Conservation (phyloP, 2,329 filamentous ascomycete genomes). For the Aspergillus japonicus region DNA sequence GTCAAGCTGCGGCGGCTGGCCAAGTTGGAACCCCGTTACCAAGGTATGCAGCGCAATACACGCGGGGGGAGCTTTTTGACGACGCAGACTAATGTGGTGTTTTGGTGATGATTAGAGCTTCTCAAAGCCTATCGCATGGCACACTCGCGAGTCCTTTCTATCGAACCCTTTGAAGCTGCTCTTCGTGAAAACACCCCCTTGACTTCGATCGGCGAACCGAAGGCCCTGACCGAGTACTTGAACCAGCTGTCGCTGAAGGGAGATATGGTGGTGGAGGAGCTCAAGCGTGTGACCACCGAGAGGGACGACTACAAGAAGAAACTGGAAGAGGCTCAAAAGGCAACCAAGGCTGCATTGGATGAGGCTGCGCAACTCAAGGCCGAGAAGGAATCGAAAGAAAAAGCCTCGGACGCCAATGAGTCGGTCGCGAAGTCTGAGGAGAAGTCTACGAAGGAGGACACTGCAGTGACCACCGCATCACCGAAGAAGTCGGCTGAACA, state of each 20-base stretch:
- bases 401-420: slow-evolving; percentile 6
- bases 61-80: not conserved
- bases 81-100: not conserved
- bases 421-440: slow-evolving; percentile 10
- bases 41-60: slow-evolving; percentile 54
- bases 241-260: slow-evolving; percentile 81
- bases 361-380: slow-evolving; percentile 59
- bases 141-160: slow-evolving; percentile 78
- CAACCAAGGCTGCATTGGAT: slow-evolving; percentile 60
- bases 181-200: slow-evolving; percentile 90
- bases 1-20: slow-evolving; percentile 81
- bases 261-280: slow-evolving; percentile 90
- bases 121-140: slow-evolving; percentile 89
- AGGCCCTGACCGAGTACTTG: slow-evolving; percentile 83
- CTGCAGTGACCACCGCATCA: slow-evolving; percentile 34
- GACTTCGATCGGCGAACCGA: slow-evolving; percentile 81
- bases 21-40: slow-evolving; percentile 82
- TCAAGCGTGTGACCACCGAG: slow-evolving; percentile 81
- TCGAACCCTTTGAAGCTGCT: slow-evolving; percentile 89
- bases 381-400: slow-evolving; percentile 22
- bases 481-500: slow-evolving; percentile 19
- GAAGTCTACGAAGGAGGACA: slow-evolving; percentile 12
- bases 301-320: slow-evolving; percentile 78
- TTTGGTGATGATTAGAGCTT: slow-evolving; percentile 60
- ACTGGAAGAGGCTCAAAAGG: slow-evolving; percentile 65